Base-by-base conservation (phyloP, 2,329 filamentous ascomycete genomes). In the Xylariales sp. region DNA sequence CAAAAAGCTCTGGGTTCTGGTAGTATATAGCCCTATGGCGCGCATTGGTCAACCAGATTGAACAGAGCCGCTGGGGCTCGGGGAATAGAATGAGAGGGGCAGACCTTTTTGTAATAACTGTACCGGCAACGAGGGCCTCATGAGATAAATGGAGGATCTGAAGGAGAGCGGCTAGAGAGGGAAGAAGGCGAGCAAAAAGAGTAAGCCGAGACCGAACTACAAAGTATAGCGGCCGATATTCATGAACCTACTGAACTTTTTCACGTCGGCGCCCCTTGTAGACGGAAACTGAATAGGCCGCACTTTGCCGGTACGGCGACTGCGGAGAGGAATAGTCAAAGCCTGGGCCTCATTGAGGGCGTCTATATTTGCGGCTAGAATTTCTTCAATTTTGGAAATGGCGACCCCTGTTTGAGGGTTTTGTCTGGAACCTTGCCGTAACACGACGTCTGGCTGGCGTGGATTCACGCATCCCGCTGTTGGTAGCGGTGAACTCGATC, bases 21-120 rank as follows among this genome's bases (percentile, higher is more conserved):
- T 97, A 97, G 78, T 90, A 97, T 3, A 97, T 89, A 74, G 93
- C 92, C 69, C 93, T 95, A 68, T n/a, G 18, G 12, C 34, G 23
- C 48, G 10, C 6, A n/a, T 58, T 62, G 48, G 65, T 67, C n/a
- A 52, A 50, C 8, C 28, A 41, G 30, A 14, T 23, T 53, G 23
- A 32, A 28, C 18, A 7, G 8, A 28, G 4, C 32, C 18, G 3
- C 34, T 12, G 28, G 36, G 30, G 12, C 10, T 46, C 10, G 3
- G 5, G 12, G 49, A 28, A 45, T 43, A 50, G 10, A 30, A 45
- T 53, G 18, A 58, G 34, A 30, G 48, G 39, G 55, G 73, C 78
- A 50, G 58, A 90, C 89, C 89, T 87, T 78, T 91, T 91, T 2
- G 89, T 90, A 23, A 89, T 81, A 2, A 88, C 73, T 8, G 79